Base-by-base conservation (phyloP, 2,329 filamentous ascomycete genomes). In the Diaporthe citrichinensis region DNA sequence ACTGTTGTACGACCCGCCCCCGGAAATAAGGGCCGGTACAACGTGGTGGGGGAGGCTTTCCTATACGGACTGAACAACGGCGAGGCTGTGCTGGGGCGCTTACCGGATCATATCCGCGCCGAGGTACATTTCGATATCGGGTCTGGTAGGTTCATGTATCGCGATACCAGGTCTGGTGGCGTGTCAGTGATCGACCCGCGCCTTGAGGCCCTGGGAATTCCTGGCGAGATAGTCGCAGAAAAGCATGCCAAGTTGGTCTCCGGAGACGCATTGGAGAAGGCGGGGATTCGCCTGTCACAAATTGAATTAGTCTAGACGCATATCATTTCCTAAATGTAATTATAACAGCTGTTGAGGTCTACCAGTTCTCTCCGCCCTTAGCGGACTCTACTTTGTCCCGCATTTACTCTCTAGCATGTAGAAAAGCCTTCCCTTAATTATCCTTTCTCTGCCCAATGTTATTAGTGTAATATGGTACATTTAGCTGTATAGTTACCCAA, bases 1-100 rank as follows among this genome's bases (percentile, higher is more conserved):
- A 69, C 39, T 6, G 49, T 69, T 20, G 23, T 69, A 20, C 67
- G 67, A 55, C 67, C 49, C 15, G 34, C 25, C 67, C 31, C 49
- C 4, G 49, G 49, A 20, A 7, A 28, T 28, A 49, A 69, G 39
- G 10, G 8, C 44, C 67, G 67, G 9, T 69, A 41, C 15, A 25
- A 57, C 4, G 49, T 44, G n/a, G 49, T 69, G 9, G 67, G 67
- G 28, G 49, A 55, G 49, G 41, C 49, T 1, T 57, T 69, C 15
- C 23, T 69, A 3, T 69, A 69, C 4, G 67, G 67, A 23, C 34
- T 69, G 12, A 28, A 28, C 15, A 36, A 69, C 20, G 67, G 34
- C 15, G 67, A 57, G 44, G 49, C 67, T 57, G 23, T 57, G 14
- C 34, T 69, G 20, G 67, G 67, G 34, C 28, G 23, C 4, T 12